These are phyloP conservation scores for Solanum microdontum DNA, from an alignment of 257 asterid genomes.

Conservation along the genomic window DNA sequence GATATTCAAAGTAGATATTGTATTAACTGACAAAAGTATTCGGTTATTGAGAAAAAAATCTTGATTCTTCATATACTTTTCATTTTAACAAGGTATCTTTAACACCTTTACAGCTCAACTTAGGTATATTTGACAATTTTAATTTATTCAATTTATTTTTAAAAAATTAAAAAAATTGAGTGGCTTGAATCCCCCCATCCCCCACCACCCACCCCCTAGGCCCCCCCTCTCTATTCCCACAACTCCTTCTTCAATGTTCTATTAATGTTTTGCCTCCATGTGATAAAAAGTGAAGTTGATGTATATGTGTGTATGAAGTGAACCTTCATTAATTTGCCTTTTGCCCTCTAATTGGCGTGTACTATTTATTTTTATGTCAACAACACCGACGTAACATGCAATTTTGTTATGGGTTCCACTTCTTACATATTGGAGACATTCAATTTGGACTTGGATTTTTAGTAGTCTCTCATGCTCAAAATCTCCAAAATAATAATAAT, in stretches of 20 bases:
- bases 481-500: not conserved
- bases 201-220: not conserved
- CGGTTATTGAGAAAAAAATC: not conserved
- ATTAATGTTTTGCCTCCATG: not conserved
- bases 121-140: not conserved
- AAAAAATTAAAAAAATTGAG: not conserved
- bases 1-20: not conserved
- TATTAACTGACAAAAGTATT: not conserved
- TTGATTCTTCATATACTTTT: not conserved
- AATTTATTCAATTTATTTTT: not conserved
- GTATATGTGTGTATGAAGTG: not conserved
- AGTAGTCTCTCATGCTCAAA: not conserved
- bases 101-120: not conserved
- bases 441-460: not conserved
- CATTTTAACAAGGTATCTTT: not conserved
- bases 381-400: slow-evolving; percentile 14
- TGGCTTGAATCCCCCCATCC: not conserved
- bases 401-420: slow-evolving; percentile 4
- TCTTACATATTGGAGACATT: not conserved
- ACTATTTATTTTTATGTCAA: not conserved
- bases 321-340: not conserved
- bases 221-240: not conserved
- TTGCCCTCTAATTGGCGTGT: not conserved
- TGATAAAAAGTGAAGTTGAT: not conserved
- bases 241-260: not conserved